These are phyloP conservation scores for Zygosaccharomyces pseudorouxii DNA, from an alignment of 805 yeast species.

Conservation along the genomic window DNA sequence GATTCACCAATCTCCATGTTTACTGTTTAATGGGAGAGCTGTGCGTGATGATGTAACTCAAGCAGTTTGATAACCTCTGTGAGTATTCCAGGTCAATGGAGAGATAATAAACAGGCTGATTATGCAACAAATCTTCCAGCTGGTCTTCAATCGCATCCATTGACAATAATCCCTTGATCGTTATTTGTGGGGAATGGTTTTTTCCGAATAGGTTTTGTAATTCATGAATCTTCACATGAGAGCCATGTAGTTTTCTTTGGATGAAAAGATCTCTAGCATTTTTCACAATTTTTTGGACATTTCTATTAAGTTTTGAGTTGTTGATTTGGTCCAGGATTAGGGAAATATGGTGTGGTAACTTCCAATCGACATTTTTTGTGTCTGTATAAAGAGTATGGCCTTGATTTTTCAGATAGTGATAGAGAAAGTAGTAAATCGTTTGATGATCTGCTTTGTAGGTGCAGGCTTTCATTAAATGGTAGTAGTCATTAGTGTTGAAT, in stretches of 20 bases:
- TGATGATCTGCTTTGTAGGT: constrained; percentile 8
- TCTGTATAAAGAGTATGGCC: constrained; percentile 8
- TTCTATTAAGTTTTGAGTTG: constrained; percentile 4
- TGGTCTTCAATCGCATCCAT: background rate
- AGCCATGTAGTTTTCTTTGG: background rate
- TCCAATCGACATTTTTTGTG: constrained; percentile 4
- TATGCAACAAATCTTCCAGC: background rate
- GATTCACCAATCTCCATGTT: constrained; percentile 6
- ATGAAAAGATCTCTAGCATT: constrained; percentile 8
- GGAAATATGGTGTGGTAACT: constrained; percentile 11
- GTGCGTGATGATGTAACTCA: constrained; percentile 3
- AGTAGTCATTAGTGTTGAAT: constrained; percentile 18
- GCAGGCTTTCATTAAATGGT: constrained; percentile 13
- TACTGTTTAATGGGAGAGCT: background rate
- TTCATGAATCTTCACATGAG: background rate
- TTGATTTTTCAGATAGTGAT: constrained; percentile 3
- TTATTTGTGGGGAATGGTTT: constrained; percentile 6
- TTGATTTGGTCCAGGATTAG: constrained; percentile 2
- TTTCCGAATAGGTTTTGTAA: constrained; percentile 11
- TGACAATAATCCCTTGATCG: background rate
- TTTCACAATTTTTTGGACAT: constrained; percentile 7
- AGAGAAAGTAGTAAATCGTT: constrained; percentile 12
- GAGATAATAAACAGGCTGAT: constrained; percentile 4
- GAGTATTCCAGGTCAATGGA: constrained; percentile 12
- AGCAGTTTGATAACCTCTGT: constrained; percentile 9